These are phyloP conservation scores for Cystofilobasidium bisporidii DNA, from an alignment of 768 basidiomycete genomes.

Conservation along the genomic window DNA sequence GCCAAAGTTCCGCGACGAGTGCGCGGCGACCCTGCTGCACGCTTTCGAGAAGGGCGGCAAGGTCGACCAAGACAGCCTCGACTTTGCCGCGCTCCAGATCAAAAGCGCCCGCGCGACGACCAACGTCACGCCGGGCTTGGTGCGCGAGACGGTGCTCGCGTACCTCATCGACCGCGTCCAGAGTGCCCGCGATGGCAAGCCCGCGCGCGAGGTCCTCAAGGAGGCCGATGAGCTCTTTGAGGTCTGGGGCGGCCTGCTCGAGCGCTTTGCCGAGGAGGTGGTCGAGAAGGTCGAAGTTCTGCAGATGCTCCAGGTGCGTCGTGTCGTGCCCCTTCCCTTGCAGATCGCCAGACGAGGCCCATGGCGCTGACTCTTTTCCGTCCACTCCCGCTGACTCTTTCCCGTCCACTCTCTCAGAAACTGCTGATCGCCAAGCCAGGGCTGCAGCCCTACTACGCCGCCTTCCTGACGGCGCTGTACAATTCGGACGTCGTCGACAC, in stretches of 20 bases:
- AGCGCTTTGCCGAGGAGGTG: constrained; percentile 55
- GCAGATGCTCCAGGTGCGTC: constrained; percentile 61
- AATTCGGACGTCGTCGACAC: constrained; percentile 87
- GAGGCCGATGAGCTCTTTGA: constrained; percentile 54
- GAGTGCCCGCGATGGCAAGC: constrained; percentile 53
- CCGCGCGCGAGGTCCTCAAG: not conserved
- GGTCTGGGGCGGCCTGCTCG: constrained; percentile 75
- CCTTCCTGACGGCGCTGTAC: constrained; percentile 75
- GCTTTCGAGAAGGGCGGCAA: constrained; percentile 86
- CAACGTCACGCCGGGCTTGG: constrained; percentile 50
- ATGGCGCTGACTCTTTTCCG: too few species aligned
- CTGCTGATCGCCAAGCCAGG: constrained; percentile 44
- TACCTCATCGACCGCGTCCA: constrained; percentile 66
- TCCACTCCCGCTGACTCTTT: too few species aligned
- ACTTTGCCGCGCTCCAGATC: constrained; percentile 89
- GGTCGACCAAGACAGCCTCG: constrained; percentile 84
- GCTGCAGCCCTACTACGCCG: constrained; percentile 63
- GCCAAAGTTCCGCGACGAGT: constrained; percentile 37
- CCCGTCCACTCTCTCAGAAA: constrained; percentile 29
- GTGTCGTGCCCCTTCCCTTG: too few species aligned
- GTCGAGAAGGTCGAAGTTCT: constrained; percentile 68
- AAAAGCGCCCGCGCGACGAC: constrained; percentile 75
- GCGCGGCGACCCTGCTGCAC: constrained; percentile 69
- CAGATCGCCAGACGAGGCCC: too few species aligned
- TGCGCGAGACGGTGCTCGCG: constrained; percentile 78